Evolutionary conservation across 2,329 filamentous ascomycete genomes (phyloP).

Genomic region (Cordyceps tenuipes): DNA sequence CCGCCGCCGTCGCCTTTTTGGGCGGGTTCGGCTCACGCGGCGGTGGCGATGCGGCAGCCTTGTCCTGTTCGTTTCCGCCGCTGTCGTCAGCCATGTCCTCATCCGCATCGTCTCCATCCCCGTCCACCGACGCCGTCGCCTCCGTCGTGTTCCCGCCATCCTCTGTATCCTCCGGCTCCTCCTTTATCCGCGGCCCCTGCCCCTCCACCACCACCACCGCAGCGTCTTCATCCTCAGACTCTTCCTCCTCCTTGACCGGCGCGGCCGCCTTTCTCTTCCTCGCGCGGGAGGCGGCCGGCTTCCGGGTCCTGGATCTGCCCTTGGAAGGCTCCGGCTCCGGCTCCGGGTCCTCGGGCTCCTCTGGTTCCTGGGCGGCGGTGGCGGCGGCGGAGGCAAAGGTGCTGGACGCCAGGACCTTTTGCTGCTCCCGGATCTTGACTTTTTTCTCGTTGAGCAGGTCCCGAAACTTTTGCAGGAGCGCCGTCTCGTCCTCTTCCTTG

Average conservation of each 20-base stretch:
- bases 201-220: too few relatives aligned
- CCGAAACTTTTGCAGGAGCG: constrained; percentile 61
- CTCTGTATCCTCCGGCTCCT: constrained; percentile 32
- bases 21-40: neutral
- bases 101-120: constrained; percentile 29
- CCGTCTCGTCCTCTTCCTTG: constrained; percentile 59
- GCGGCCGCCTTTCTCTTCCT: constrained; percentile 43
- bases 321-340: constrained; percentile 13
- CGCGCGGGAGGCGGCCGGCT: constrained; percentile 30
- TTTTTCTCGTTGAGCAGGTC: constrained; percentile 72
- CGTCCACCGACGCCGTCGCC: constrained; percentile 32
- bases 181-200: constrained; percentile 36
- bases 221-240: constrained; percentile 27
- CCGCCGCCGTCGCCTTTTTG: constrained; percentile 17
- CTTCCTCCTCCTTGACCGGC: constrained; percentile 34
- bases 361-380: constrained; percentile 18
- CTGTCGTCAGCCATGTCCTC: constrained; percentile 27
- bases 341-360: constrained; percentile 18
- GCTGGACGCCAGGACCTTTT: constrained; percentile 46
- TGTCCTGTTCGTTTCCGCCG: neutral
- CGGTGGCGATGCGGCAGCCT: neutral
- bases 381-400: constrained; percentile 29
- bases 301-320: constrained; percentile 15
- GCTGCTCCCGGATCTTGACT: constrained; percentile 67
- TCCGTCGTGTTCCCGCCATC: constrained; percentile 34